phyloP scores from a whole-genome alignment of 495 filamentous ascomycete genomes.

The Trichoderma orchidacearum region DNA sequence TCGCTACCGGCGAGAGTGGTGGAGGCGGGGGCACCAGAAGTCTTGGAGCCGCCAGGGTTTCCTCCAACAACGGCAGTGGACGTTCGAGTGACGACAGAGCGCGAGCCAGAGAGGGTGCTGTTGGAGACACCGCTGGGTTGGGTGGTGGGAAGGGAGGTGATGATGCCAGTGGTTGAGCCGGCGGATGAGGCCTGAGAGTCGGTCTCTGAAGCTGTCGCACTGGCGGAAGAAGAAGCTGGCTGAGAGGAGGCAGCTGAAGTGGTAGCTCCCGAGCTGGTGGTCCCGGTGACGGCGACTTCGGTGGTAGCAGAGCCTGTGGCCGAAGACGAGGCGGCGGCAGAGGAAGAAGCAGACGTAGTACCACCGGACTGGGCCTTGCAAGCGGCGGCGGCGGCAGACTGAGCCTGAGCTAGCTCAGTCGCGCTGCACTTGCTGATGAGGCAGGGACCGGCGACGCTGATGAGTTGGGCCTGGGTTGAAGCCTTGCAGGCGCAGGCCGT shows the following conservation, averaged over 20 bases:
- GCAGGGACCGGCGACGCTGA: conserved; percentile 8
- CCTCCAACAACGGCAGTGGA: neutral
- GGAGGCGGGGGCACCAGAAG: neutral
- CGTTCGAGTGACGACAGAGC: neutral
- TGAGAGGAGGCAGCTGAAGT: neutral
- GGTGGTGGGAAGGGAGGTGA: conserved; percentile 4
- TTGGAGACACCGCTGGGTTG: neutral
- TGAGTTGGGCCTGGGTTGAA: conserved; percentile 7
- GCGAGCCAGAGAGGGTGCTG: conserved; percentile 1
- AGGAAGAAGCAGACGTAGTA: neutral
- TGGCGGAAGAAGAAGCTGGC: neutral
- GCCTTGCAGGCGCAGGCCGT: conserved; percentile 15
- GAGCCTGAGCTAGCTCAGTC: conserved; percentile 7
- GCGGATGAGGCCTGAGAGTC: neutral
- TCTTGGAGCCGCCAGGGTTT: neutral
- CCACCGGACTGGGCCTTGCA: conserved; percentile 10
- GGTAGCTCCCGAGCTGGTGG: neutral
- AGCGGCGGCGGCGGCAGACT: conserved; percentile 10
- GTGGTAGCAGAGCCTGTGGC: conserved; percentile 6
- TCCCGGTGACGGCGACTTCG: conserved; percentile 4
- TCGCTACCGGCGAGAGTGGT: neutral
- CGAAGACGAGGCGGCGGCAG: neutral
- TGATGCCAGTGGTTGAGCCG: neutral
- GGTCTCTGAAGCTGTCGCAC: neutral
- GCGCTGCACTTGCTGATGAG: conserved; percentile 9